Conservation (phyloP, 805 yeast genomes). For the Jamesozyma jinghongensis region DNA sequence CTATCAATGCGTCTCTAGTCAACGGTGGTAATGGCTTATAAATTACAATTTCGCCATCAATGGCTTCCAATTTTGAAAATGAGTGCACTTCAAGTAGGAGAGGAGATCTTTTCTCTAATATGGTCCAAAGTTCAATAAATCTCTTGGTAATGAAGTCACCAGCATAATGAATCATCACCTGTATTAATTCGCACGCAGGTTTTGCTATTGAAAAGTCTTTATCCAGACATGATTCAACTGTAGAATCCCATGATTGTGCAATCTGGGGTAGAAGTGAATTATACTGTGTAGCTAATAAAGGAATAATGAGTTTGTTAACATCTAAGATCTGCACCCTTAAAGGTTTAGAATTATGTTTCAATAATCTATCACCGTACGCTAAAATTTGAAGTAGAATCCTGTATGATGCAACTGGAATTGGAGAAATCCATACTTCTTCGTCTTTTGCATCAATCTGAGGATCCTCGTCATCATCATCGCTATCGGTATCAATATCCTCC, state of each 20-base stretch:
- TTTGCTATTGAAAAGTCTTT: conserved; percentile 19
- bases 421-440: conserved; percentile 54
- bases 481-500: conserved; percentile 24
- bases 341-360: conserved; percentile 56
- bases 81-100: conserved; percentile 9
- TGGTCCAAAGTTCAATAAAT: conserved; percentile 24
- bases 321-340: conserved; percentile 49
- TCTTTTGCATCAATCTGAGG: conserved; percentile 14
- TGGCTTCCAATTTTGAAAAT: neutral
- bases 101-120: conserved; percentile 10
- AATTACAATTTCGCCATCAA: neutral
- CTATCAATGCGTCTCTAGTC: conserved; percentile 14
- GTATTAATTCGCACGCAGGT: conserved; percentile 18
- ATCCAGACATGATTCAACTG: conserved; percentile 14
- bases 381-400: conserved; percentile 49
- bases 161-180: conserved; percentile 14
- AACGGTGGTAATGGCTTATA: conserved; percentile 17
- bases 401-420: conserved; percentile 55
- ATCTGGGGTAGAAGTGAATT: conserved; percentile 26
- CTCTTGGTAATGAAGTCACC: conserved; percentile 24
- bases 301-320: conserved; percentile 38
- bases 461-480: conserved; percentile 11
- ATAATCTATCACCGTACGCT: conserved; percentile 57
- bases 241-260: conserved; percentile 25
- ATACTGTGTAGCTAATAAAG: conserved; percentile 43